These are phyloP conservation scores for Neovahlkampfia damariscottae DNA, from an alignment of 78 protist genomes.

Conservation along the genomic window DNA sequence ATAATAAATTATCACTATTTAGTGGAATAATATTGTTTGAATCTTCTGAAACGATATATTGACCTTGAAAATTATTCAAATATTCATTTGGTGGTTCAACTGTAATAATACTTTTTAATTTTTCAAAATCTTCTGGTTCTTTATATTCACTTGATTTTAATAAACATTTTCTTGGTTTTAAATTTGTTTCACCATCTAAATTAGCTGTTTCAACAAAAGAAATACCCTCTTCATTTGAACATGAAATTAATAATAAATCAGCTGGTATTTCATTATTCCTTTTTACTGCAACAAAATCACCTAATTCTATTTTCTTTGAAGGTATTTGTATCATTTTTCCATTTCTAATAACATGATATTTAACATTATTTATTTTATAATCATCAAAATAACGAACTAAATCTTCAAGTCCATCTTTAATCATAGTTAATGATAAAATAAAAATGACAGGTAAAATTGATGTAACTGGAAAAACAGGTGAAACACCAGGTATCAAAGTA, in stretches of 20 bases:
- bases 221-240: constrained; percentile 51
- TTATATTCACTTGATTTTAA: background rate
- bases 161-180: constrained; percentile 33
- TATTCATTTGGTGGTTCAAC: background rate
- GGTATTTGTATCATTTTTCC: too few relatives aligned
- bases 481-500: constrained; percentile 23
- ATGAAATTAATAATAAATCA: constrained; percentile 54
- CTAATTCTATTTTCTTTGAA: constrained; percentile 30
- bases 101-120: background rate
- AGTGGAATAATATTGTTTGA: background rate
- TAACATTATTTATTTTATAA: too few relatives aligned
- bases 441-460: constrained; percentile 53
- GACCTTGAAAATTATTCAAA: background rate
- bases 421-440: constrained; percentile 52
- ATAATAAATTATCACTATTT: constrained; percentile 11
- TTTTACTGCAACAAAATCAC: constrained; percentile 46
- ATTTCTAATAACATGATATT: too few relatives aligned
- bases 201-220: constrained; percentile 83
- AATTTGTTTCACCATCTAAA: constrained; percentile 76
- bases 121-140: background rate
- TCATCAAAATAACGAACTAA: too few relatives aligned
- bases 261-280: constrained; percentile 64
- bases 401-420: constrained; percentile 66
- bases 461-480: constrained; percentile 49
- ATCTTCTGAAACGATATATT: background rate